Conservation (phyloP, 2,329 filamentous ascomycete genomes). For the Colletotrichum tofieldiae region DNA sequence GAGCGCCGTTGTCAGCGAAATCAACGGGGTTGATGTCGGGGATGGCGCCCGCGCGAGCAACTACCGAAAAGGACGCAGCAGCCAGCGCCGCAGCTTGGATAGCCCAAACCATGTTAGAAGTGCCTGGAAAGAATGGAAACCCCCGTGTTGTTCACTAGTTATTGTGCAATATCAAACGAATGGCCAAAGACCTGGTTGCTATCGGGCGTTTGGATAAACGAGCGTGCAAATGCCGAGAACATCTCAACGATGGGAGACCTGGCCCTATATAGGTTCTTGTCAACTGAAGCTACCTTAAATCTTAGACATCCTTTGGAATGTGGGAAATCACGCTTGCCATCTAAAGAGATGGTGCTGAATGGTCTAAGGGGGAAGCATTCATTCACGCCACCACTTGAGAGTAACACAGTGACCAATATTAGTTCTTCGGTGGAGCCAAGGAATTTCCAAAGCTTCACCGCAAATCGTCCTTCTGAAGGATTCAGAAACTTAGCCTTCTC, state of each 20-base stretch:
- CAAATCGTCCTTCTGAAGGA: not conserved
- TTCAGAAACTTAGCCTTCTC: no score
- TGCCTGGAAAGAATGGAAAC: not conserved
- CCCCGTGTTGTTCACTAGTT: not conserved
- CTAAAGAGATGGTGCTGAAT: not conserved
- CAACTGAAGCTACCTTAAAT: not conserved
- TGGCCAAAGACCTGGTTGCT: not conserved
- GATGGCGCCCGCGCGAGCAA: conserved; percentile 4
- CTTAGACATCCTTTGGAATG: conserved; percentile 22
- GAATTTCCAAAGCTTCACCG: not conserved
- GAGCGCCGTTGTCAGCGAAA: conserved; percentile 4
- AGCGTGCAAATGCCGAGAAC: not conserved
- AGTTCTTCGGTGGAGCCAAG: not conserved
- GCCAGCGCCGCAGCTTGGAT: conserved; percentile 22
- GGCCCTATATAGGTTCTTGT: not conserved
- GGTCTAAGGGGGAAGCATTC: conserved; percentile 4
- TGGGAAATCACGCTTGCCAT: conserved; percentile 11
- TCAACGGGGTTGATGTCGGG: conserved; percentile 10
- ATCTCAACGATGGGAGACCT: not conserved
- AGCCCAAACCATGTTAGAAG: conserved; percentile 10
- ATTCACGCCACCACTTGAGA: not conserved
- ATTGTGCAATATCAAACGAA: not conserved
- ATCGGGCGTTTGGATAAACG: not conserved
- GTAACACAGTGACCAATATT: no score
- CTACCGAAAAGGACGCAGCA: conserved; percentile 4